Conservation (phyloP, 257 asterid species). For the Asclepias syriaca region DNA sequence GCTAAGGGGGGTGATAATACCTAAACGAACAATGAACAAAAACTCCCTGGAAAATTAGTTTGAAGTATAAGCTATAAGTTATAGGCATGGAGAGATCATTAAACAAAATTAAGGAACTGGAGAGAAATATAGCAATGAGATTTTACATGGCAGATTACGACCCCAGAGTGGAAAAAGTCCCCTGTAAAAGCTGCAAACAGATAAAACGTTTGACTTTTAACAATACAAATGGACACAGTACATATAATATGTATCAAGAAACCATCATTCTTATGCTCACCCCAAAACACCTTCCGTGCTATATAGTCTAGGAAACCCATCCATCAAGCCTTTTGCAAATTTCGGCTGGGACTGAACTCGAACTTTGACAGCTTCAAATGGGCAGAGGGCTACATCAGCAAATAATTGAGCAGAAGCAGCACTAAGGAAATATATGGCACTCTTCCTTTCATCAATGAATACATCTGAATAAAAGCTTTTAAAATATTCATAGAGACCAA, state of each 20-base stretch:
- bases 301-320: slow-evolving; percentile 64
- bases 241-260: not conserved
- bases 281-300: slow-evolving; percentile 54
- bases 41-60: not conserved
- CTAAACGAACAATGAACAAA: not conserved
- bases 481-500: slow-evolving; percentile 68
- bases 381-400: slow-evolving; percentile 77
- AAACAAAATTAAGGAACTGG: not conserved
- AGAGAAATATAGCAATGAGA: slow-evolving; percentile 14
- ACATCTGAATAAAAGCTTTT: slow-evolving; percentile 51
- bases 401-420: slow-evolving; percentile 75
- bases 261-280: slow-evolving; percentile 20
- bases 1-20: not conserved
- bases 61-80: not conserved
- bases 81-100: not conserved
- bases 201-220: not conserved
- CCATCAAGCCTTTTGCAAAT: slow-evolving; percentile 62
- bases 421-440: slow-evolving; percentile 57
- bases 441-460: slow-evolving; percentile 43
- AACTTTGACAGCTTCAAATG: slow-evolving; percentile 75
- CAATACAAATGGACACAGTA: slow-evolving; percentile 2
- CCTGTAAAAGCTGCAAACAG: slow-evolving; percentile 52
- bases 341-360: slow-evolving; percentile 52
- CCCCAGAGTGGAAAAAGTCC: slow-evolving; percentile 82
- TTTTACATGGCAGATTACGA: slow-evolving; percentile 71